phyloP scores from a whole-genome alignment of 2,329 filamentous ascomycete genomes.

The Acarospora socialis region DNA sequence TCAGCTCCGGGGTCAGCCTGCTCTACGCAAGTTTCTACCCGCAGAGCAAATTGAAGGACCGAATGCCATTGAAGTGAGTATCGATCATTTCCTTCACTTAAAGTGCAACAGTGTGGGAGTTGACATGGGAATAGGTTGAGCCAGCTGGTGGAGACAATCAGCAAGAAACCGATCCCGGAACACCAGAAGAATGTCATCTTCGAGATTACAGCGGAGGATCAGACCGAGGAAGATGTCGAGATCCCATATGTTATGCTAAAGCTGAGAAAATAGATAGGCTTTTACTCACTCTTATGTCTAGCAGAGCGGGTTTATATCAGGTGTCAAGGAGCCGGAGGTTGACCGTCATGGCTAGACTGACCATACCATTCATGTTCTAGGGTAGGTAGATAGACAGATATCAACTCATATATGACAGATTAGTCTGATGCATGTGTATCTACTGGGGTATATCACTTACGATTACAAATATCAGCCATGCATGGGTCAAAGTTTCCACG shows the following conservation, averaged over 20 bases:
- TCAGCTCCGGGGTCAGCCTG: constrained; percentile 92
- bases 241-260: constrained; percentile 93
- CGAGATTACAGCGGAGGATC: constrained; percentile 85
- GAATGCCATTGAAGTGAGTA: constrained; percentile 54
- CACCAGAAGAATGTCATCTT: constrained; percentile 96
- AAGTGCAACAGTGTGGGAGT: no score
- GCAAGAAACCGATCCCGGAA: constrained; percentile 77
- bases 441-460: no score
- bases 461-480: no score
- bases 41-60: constrained; percentile 67
- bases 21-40: constrained; percentile 91
- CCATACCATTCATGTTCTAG: no score
- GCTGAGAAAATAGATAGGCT: constrained; percentile 32
- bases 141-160: constrained; percentile 73
- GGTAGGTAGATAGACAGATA: no score
- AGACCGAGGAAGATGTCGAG: constrained; percentile 84
- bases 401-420: no score
- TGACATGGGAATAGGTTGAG: constrained; percentile 51
- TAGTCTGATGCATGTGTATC: no score
- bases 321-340: constrained; percentile 6
- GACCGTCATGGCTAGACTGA: no score
- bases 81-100: background rate
- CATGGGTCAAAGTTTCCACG: no score
- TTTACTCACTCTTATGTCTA: background rate
- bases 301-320: constrained; percentile 11